Base-by-base conservation (phyloP, 2,329 filamentous ascomycete genomes). In the Teratosphaeria gauchensis region DNA sequence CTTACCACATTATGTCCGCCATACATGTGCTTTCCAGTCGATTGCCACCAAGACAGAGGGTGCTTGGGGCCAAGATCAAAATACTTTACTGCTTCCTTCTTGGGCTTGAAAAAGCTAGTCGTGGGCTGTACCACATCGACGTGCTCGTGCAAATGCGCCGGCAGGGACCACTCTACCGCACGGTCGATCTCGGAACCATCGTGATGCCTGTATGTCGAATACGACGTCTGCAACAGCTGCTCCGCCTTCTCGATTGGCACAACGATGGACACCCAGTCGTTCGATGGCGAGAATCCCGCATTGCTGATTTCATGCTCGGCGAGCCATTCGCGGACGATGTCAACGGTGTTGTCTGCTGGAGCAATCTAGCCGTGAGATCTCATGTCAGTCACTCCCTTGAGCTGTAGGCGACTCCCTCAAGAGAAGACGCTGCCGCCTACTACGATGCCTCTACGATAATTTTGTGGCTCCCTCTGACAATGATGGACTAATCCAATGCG, bases 91-190 rank as follows among this genome's bases (percentile, higher is more conserved):
- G 33, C 56, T 31, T 58, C 24, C 21, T 32, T 32, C 51, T 21
- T 54, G 3, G 64, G 74, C 65, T 77, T 76, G 68, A 82, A 80
- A 73, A 85, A 85, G 0, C 81, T 82, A 54, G 78, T 84, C 1
- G 82, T 85, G 1, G 83, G 83, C 67, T 85, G 82, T 30, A 85
- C 79, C 12, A 80, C 77, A 65, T 84, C 81, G 61, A 85, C 79
- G 65, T 83, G 81, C 54, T 77, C 74, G 65, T 84, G 82, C 4
- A 85, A 74, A 65, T 84, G 78, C 35, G 65, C 66, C 16, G 83
- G 82, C 4, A 86, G 76, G 51, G 82, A 84, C 82, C 82, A 85
- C 48, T 75, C 71, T 1, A 80, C 77, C 0, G 83, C 77, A 51
- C 83, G 78, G 16, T 80, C 75, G 7, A 84, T 66, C 11, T 75